phyloP scores from a whole-genome alignment of 1,139 yeast species.

The Pichia cactophila region DNA sequence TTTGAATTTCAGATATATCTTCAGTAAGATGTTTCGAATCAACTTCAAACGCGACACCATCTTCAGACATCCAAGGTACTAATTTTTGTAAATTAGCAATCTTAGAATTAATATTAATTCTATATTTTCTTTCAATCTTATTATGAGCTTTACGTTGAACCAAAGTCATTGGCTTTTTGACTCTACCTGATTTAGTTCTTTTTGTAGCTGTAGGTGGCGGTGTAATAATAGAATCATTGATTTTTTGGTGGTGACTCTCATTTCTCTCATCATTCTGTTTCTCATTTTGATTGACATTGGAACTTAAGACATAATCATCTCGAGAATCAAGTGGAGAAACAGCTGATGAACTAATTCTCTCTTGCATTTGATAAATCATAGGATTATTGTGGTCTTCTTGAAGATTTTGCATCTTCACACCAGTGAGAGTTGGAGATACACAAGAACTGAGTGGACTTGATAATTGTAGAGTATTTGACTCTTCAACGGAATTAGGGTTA shows the following conservation, averaged over 20 bases:
- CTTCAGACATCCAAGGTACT: conserved; percentile 57
- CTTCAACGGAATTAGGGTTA: neutral
- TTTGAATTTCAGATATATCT: conserved; percentile 1
- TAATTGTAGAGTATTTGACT: neutral
- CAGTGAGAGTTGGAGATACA: conserved; percentile 7
- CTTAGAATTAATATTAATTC: conserved; percentile 67
- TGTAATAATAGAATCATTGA: neutral
- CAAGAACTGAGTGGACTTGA: conserved; percentile 9
- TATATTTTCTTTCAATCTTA: conserved; percentile 60
- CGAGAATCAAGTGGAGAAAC: neutral
- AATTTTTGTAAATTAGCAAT: conserved; percentile 58
- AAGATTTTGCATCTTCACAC: neutral
- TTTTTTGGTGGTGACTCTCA: too few relatives aligned
- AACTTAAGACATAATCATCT: neutral
- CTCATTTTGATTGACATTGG: too few relatives aligned
- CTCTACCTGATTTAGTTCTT: conserved; percentile 4
- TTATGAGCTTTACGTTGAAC: conserved; percentile 64
- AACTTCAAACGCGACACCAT: conserved; percentile 51
- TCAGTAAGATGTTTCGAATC: conserved; percentile 20
- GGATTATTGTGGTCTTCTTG: neutral
- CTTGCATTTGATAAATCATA: neutral
- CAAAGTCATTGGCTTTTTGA: conserved; percentile 25
- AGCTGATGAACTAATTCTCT: too few relatives aligned
- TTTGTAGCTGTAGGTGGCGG: neutral
- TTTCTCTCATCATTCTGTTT: neutral